Base-by-base conservation (phyloP, 768 basidiomycete species). In the Mycena polygramma region DNA sequence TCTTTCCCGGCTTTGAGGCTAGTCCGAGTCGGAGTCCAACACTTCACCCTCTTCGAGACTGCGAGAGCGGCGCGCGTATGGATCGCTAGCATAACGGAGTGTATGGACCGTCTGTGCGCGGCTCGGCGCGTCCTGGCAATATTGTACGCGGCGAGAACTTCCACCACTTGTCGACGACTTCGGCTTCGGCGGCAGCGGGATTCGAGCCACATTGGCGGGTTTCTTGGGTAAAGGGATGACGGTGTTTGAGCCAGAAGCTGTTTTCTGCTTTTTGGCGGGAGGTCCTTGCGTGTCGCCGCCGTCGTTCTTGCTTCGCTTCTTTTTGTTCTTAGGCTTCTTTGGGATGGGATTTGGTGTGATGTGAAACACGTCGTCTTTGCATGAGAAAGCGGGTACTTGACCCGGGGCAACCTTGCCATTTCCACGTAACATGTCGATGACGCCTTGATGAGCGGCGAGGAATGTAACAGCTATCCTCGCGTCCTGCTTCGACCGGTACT, bases 341-440 rank as follows among this genome's bases (percentile, higher is more conserved):
- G 36, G 66, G 63, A 70, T 79, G 76, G 57, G 82, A 72, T 53
- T 79, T 76, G 30, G 43, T 4, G 46, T 17, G 62, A 86, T 82
- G 66, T 75, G 75, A 0, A 86, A 86, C 13, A 49, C 57, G 71
- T 4, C 77, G 71, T 41, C 69, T 61, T 13, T 63, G 69, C 35
- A 61, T 55, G 54, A 60, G 64, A 53, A 79, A 73, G 8, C 49
- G 26, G 58, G 68, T 73, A 35, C 76, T 79, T 7, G 73, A 71
- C 80, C 85, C 30, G 79, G 74, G 1, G 88, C 86, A 14, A 82
- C 76, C 46, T 75, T 71, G 30, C 89, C 89, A 30, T 78, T 82
- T 74, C 88, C 90, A n/a, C 87, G 86, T 26, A 92, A 76, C 53
- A 90, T 84, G 68, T 92, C 90, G 49, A 92, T 76, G 20, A 83